Evolutionary conservation across 176 grass and related monocot genomes (phyloP).

Genomic region (Canna indica): DNA sequence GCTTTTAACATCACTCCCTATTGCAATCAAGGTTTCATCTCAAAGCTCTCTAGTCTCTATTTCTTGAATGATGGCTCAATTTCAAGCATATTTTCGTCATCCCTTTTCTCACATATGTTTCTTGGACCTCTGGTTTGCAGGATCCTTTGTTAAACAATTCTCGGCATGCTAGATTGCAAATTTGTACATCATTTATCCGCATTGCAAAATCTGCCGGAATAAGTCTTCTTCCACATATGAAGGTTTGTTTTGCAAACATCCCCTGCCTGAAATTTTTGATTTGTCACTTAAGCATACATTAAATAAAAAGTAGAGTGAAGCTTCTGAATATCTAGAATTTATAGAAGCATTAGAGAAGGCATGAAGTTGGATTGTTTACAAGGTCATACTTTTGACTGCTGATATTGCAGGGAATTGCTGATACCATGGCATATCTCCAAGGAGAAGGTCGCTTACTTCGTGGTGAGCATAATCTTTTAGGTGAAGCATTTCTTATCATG

Average conservation of each 20-base stretch:
- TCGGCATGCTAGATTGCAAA: slow-evolving; percentile 82
- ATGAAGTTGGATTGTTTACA: not conserved
- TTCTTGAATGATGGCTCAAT: not conserved
- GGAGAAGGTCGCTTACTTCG: slow-evolving; percentile 66
- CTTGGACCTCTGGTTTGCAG: slow-evolving; percentile 29
- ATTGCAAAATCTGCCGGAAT: slow-evolving; percentile 91
- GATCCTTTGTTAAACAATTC: slow-evolving; percentile 60
- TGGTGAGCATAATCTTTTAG: slow-evolving; percentile 90
- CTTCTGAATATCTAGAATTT: not conserved
- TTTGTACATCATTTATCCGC: slow-evolving; percentile 92
- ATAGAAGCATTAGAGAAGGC: not conserved
- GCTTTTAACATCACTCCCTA: slow-evolving; percentile 68
- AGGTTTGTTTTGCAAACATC: slow-evolving; percentile 37
- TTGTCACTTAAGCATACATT: not conserved
- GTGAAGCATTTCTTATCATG: slow-evolving; percentile 98
- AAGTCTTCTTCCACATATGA: slow-evolving; percentile 97
- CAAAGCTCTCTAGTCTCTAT: not conserved
- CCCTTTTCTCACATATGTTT: slow-evolving; percentile 5
- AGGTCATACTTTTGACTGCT: slow-evolving; percentile 6
- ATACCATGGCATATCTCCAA: slow-evolving; percentile 96
- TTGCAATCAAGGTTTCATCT: slow-evolving; percentile 12
- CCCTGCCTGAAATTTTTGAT: not conserved
- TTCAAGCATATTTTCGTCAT: not conserved
- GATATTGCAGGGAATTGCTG: slow-evolving; percentile 61
- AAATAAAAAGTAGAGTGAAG: not conserved